A percentile compares a stretch with the other conserved stretches of the same genome.
Evolutionary conservation across 2,329 filamentous ascomycete genomes (phyloP).

Genomic region (Coniochaeta sp.): DNA sequence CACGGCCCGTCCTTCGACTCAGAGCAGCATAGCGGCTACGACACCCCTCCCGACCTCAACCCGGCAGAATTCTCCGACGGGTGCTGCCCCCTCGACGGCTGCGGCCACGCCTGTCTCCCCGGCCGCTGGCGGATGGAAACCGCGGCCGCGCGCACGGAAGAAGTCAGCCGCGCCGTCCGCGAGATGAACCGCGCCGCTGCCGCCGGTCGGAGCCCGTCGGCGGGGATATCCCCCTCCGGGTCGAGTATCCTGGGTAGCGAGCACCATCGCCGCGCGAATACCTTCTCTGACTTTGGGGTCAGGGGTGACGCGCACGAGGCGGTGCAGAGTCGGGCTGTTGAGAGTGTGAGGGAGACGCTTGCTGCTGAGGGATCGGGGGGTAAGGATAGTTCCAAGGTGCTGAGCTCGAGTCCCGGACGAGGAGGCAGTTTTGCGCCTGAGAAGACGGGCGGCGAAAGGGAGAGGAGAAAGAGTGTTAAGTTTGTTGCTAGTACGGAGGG

Average conservation of each 20-base stretch:
- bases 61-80: slow-evolving; percentile 41
- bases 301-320: slow-evolving; percentile 47
- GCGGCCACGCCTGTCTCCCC: slow-evolving; percentile 56
- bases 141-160: slow-evolving; percentile 38
- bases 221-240: not conserved
- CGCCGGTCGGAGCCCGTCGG: not conserved
- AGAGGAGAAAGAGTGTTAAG: slow-evolving; percentile 59
- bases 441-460: slow-evolving; percentile 29
- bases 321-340: slow-evolving; percentile 52
- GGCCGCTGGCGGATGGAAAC: slow-evolving; percentile 46
- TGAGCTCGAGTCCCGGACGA: slow-evolving; percentile 41
- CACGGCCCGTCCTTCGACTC: slow-evolving; percentile 33
- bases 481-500: slow-evolving; percentile 28
- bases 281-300: slow-evolving; percentile 19
- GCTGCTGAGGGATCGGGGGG: slow-evolving; percentile 19
- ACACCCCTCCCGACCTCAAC: slow-evolving; percentile 14
- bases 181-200: slow-evolving; percentile 22
- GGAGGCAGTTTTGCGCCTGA: slow-evolving; percentile 2
- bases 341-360: slow-evolving; percentile 49
- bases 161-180: slow-evolving; percentile 40
- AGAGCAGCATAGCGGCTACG: slow-evolving; percentile 8
- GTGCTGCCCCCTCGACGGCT: slow-evolving; percentile 58
- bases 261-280: slow-evolving; percentile 6
- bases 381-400: slow-evolving; percentile 22
- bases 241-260: not conserved